Evolutionary conservation across 768 basidiomycete genomes (phyloP).

Genomic region (Boletus barrowsii): DNA sequence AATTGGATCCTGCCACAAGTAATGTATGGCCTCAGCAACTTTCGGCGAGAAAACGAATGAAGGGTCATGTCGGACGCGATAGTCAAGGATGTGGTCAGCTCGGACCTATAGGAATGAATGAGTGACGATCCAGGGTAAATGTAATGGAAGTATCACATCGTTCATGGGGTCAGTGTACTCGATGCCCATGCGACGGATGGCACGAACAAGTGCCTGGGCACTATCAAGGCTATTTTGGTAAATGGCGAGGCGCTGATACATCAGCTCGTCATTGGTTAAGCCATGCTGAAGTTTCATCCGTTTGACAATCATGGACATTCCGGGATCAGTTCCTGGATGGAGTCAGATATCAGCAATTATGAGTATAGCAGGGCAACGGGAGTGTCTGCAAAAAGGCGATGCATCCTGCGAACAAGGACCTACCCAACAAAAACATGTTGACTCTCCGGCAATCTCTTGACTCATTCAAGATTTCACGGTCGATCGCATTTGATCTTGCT

Average conservation of each 20-base stretch:
- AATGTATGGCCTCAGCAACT: conserved; percentile 1
- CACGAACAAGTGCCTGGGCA: background rate
- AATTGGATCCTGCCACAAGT: conserved; percentile 1
- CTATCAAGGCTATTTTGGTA: background rate
- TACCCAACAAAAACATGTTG: conserved; percentile 4
- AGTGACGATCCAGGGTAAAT: background rate
- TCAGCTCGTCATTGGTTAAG: background rate
- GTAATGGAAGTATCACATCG: background rate
- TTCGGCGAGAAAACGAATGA: background rate
- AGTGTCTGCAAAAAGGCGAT: background rate
- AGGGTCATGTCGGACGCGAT: background rate
- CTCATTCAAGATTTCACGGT: conserved; percentile 1
- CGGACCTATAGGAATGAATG: background rate
- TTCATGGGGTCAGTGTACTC: background rate
- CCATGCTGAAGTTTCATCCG: conserved; percentile 6
- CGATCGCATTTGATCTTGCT: conserved; percentile 2
- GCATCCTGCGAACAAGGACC: too few species aligned
- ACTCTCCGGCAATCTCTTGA: background rate
- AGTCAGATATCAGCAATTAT: background rate
- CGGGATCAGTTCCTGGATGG: background rate
- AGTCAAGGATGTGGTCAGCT: background rate
- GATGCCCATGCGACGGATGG: background rate
- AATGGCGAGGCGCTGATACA: background rate
- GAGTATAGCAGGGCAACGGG: too few species aligned
- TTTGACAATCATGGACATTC: background rate